Conservation (phyloP, 78 protist species). For the slime mould (Dictyostelium discoideum) region DNA sequence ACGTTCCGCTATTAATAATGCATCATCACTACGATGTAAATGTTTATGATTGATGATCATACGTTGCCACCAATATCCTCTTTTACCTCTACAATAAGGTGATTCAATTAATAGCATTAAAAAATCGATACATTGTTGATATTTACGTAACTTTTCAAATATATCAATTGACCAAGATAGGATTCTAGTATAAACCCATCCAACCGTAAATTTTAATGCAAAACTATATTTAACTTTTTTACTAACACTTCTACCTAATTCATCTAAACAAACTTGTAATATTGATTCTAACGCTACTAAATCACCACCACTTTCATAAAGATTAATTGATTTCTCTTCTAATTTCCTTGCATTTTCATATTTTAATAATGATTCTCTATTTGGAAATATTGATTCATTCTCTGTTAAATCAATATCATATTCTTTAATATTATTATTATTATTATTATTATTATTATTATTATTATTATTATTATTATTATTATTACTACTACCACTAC, state of each 20-base stretch:
- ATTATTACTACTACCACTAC: not conserved
- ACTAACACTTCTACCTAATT: not conserved
- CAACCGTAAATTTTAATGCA: constrained; percentile 53
- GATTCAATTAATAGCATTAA: constrained; percentile 13
- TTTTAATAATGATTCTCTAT: constrained; percentile 2
- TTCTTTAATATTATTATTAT: not conserved
- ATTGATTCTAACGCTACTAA: not conserved
- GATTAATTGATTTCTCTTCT: constrained; percentile 1
- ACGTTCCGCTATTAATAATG: constrained; percentile 25
- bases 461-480: not conserved
- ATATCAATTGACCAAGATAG: not conserved
- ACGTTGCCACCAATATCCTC: constrained; percentile 56
- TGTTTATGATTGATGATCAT: constrained; percentile 38
- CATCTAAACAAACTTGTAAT: not conserved
- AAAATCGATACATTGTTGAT: constrained; percentile 4
- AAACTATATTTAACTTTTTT: constrained; percentile 4
- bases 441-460: too few relatives aligned
- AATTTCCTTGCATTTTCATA: constrained; percentile 17
- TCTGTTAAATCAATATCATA: not conserved
- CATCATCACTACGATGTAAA: constrained; percentile 20
- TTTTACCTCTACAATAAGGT: constrained; percentile 54
- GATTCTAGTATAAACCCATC: constrained; percentile 48
- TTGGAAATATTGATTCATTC: constrained; percentile 4
- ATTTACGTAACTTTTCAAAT: constrained; percentile 8
- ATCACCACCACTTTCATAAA: not conserved